Conservation (phyloP, 176 grass and related monocot genomes). For the Carex parvula region DNA sequence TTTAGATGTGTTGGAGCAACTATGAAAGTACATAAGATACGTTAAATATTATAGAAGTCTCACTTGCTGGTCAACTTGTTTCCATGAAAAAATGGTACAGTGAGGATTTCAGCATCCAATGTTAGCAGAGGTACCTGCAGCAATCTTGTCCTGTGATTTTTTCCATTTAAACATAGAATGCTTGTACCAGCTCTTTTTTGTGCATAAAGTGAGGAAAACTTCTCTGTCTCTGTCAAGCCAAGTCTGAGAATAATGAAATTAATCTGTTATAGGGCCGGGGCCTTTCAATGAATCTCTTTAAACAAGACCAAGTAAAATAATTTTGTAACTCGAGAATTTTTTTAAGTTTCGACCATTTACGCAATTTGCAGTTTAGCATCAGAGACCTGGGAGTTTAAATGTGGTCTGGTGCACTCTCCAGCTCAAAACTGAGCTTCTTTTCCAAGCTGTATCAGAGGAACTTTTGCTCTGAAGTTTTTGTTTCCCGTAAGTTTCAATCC, state of each 20-base stretch:
- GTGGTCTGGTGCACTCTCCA: background rate
- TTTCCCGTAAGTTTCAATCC: conserved; percentile 25
- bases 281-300: background rate
- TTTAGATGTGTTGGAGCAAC: background rate
- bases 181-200: background rate
- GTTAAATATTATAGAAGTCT: background rate
- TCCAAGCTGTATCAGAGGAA: conserved; percentile 11
- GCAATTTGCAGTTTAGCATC: background rate
- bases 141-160: background rate
- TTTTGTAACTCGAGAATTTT: background rate
- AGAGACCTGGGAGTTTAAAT: background rate
- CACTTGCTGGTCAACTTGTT: background rate
- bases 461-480: conserved; percentile 33
- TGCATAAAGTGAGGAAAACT: background rate
- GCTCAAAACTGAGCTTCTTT: background rate
- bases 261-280: background rate
- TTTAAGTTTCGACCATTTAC: background rate
- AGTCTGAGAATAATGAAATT: background rate
- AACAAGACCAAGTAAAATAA: background rate
- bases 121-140: background rate
- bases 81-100: background rate
- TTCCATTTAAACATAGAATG: background rate
- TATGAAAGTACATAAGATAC: background rate
- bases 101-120: background rate
- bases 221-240: background rate